These are phyloP conservation scores for Leptographium galeiforme DNA, from an alignment of 2,329 filamentous ascomycete genomes.

Conservation along the genomic window DNA sequence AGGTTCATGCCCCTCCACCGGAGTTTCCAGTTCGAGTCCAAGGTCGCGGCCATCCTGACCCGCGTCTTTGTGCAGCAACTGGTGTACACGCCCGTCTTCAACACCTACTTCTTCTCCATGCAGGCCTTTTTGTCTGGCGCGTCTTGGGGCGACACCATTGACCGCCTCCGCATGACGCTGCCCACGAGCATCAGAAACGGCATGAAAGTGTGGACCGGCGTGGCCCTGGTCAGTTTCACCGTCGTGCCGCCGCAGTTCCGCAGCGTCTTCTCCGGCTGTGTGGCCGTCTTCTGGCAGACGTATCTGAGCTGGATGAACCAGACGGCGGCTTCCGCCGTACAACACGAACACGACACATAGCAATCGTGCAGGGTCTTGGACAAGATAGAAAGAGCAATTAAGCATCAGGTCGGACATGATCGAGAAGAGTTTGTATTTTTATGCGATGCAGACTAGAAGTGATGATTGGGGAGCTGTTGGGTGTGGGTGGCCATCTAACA, in stretches of 20 bases:
- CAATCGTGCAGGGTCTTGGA: background rate
- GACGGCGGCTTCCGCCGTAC: conserved; percentile 32
- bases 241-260: conserved; percentile 67
- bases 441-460: background rate
- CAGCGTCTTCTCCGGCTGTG: conserved; percentile 61
- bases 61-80: conserved; percentile 72
- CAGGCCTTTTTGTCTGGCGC: conserved; percentile 64
- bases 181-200: conserved; percentile 65
- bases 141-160: conserved; percentile 45
- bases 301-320: conserved; percentile 73
- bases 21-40: conserved; percentile 72
- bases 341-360: background rate
- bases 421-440: background rate
- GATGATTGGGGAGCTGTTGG: background rate
- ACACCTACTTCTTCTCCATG: conserved; percentile 67
- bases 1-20: conserved; percentile 70
- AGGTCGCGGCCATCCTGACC: conserved; percentile 51
- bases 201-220: conserved; percentile 75
- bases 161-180: conserved; percentile 61
- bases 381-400: background rate
- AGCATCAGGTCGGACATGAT: background rate
- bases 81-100: conserved; percentile 70
- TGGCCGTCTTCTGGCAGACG: conserved; percentile 83
- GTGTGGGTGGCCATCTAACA: background rate
- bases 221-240: conserved; percentile 77